Percentiles rank a stretch among this genome's conserved stretches.
Conservation (phyloP, 495 filamentous ascomycete species). For the Talaromyces ruber region DNA sequence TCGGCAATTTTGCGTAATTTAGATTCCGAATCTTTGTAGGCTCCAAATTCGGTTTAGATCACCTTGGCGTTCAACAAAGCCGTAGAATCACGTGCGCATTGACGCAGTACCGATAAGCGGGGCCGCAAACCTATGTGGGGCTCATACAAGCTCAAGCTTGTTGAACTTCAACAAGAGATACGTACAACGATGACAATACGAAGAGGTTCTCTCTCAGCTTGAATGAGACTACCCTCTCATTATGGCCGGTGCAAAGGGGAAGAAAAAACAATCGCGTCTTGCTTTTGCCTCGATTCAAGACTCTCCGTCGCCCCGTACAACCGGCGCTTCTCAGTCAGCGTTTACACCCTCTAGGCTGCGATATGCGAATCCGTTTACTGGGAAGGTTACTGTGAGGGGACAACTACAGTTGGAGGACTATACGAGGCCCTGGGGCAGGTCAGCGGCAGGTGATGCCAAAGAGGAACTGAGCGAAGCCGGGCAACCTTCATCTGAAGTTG, state of each 20-base stretch:
- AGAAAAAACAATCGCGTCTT: slow-evolving; percentile 36
- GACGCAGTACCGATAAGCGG: background rate
- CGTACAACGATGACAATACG: background rate
- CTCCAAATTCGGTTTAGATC: too few relatives aligned
- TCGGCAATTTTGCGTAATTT: too few relatives aligned
- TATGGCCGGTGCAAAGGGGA: slow-evolving; percentile 33
- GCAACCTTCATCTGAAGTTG: background rate
- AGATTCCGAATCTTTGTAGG: too few relatives aligned
- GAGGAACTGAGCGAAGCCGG: slow-evolving; percentile 3
- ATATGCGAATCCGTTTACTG: slow-evolving; percentile 28
- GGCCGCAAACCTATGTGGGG: background rate
- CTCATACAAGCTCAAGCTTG: background rate
- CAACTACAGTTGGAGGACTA: slow-evolving; percentile 4
- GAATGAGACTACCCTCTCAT: background rate
- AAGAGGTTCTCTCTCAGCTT: background rate
- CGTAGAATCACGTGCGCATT: background rate
- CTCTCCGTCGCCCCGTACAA: slow-evolving; percentile 10
- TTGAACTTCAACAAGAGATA: background rate
- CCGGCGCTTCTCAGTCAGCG: slow-evolving; percentile 9
- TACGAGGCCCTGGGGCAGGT: background rate
- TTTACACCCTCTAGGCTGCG: slow-evolving; percentile 22
- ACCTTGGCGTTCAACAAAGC: too few relatives aligned
- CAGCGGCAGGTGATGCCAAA: background rate
- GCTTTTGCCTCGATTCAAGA: slow-evolving; percentile 24
- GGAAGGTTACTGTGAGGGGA: background rate